Conservation (phyloP, 305 asterid species). For the Fraxinus greggii region DNA sequence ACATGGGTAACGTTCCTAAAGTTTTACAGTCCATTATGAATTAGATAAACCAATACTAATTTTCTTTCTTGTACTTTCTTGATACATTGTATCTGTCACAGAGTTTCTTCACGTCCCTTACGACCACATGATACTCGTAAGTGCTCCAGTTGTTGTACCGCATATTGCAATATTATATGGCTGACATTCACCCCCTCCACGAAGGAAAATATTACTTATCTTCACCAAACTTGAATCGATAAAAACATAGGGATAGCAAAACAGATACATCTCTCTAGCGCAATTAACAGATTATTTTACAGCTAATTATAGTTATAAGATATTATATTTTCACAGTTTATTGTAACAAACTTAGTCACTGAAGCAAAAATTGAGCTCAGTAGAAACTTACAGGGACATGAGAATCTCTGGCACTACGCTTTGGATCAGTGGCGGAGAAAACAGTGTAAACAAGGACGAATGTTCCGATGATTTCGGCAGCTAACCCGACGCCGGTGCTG, state of each 20-base stretch:
- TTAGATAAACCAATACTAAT: neutral
- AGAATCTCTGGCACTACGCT: constrained; percentile 8
- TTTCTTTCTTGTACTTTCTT: neutral
- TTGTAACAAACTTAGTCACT: neutral
- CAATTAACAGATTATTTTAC: neutral
- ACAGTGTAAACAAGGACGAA: constrained; percentile 35
- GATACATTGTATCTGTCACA: neutral
- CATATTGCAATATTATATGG: constrained; percentile 19
- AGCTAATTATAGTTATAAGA: neutral
- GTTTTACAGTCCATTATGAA: neutral
- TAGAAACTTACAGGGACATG: constrained; percentile 11
- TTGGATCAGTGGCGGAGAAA: constrained; percentile 6
- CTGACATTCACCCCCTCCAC: constrained; percentile 17
- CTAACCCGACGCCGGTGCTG: constrained; percentile 45
- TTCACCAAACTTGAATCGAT: neutral
- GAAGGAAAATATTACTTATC: neutral
- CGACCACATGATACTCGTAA: constrained; percentile 26
- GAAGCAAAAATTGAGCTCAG: neutral
- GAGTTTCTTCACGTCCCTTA: constrained; percentile 10
- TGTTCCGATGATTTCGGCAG: constrained; percentile 62
- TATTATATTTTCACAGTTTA: too few species aligned
- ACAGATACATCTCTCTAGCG: too few species aligned
- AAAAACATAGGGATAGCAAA: too few species aligned
- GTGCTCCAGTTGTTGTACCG: constrained; percentile 23
- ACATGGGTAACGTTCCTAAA: too few species aligned